Conservation (phyloP, 2,329 filamentous ascomycete genomes). For the Fusarium sp. region DNA sequence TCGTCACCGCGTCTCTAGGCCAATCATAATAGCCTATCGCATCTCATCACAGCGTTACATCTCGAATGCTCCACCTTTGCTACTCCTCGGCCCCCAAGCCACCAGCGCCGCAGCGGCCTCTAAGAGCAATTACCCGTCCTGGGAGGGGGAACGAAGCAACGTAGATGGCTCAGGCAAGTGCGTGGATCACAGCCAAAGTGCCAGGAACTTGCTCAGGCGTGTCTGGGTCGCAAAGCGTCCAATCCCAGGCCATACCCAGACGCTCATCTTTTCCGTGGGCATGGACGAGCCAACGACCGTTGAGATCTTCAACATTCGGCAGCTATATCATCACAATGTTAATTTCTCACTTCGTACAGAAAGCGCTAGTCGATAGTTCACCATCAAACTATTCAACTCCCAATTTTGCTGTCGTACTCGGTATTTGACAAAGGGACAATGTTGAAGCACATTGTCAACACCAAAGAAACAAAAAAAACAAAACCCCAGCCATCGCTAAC, state of each 20-base stretch:
- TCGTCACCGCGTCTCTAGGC: constrained; percentile 38
- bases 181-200: constrained; percentile 29
- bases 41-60: constrained; percentile 43
- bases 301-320: constrained; percentile 28
- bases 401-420: background rate
- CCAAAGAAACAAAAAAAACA: constrained; percentile 29
- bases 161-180: constrained; percentile 11
- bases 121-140: constrained; percentile 29
- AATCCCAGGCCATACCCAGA: constrained; percentile 45
- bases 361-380: constrained; percentile 17
- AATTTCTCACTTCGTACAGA: constrained; percentile 29
- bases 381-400: background rate
- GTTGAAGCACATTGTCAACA: constrained; percentile 8
- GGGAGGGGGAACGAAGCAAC: constrained; percentile 15
- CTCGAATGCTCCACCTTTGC: constrained; percentile 33
- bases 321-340: constrained; percentile 40
- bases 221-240: constrained; percentile 33
- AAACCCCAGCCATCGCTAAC: constrained; percentile 27
- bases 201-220: constrained; percentile 44
- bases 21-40: constrained; percentile 41
- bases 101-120: constrained; percentile 24
- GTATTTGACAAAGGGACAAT: background rate
- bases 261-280: constrained; percentile 44
- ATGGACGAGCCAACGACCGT: constrained; percentile 44
- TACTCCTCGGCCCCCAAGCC: constrained; percentile 35